Evolutionary conservation across 768 basidiomycete species (phyloP).

Genomic region (Saitozyma sp.): DNA sequence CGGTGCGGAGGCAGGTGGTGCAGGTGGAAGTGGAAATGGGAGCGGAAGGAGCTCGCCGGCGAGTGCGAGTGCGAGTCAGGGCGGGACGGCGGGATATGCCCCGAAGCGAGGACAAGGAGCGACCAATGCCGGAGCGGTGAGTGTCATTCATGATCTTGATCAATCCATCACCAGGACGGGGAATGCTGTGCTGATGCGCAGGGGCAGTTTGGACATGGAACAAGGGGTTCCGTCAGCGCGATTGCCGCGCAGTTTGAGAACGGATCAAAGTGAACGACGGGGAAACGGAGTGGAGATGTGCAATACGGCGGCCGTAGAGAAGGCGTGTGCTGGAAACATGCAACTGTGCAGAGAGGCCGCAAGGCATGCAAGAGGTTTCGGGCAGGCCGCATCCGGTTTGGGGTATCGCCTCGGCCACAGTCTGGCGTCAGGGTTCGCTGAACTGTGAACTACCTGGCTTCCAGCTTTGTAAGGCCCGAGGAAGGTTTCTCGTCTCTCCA

Average conservation of each 20-base stretch:
- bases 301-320: no score
- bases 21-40: background rate
- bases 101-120: constrained; percentile 17
- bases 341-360: no score
- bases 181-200: background rate
- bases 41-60: background rate
- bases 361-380: no score
- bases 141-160: constrained; percentile 5
- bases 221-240: constrained; percentile 27
- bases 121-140: constrained; percentile 13
- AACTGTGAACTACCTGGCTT: no score
- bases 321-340: no score
- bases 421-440: no score
- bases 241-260: constrained; percentile 32
- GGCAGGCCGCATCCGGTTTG: no score
- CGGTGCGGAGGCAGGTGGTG: background rate
- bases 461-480: no score
- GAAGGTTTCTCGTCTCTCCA: no score
- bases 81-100: constrained; percentile 7
- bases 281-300: background rate
- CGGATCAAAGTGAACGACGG: constrained; percentile 1
- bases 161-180: constrained; percentile 2
- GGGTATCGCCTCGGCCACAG: no score
- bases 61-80: background rate
- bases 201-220: constrained; percentile 21